Conservation (phyloP, 805 yeast species). For the Candida mattraensis region DNA sequence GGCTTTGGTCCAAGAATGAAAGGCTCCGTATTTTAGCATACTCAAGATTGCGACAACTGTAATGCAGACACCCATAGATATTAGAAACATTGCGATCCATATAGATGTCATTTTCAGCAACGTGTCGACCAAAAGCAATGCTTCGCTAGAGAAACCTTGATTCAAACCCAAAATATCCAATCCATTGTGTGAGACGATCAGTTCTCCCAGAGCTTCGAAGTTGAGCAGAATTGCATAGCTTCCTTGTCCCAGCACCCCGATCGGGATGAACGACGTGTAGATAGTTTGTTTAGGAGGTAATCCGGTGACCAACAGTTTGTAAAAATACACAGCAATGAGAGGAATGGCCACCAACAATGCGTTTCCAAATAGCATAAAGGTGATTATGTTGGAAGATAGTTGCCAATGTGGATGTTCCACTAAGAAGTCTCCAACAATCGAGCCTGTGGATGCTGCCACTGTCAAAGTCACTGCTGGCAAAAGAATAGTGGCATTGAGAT, state of each 20-base stretch:
- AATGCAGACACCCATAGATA: conserved; percentile 36
- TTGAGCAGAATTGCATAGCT: conserved; percentile 56
- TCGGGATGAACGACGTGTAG: conserved; percentile 71
- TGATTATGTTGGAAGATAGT: conserved; percentile 51
- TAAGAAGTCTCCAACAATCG: conserved; percentile 45
- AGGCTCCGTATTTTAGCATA: conserved; percentile 34
- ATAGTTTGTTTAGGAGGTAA: conserved; percentile 54
- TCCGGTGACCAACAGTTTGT: conserved; percentile 57
- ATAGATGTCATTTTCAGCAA: conserved; percentile 18
- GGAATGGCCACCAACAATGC: conserved; percentile 63
- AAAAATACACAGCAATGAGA: conserved; percentile 54
- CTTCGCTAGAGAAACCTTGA: conserved; percentile 5
- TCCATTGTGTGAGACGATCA: conserved; percentile 15
- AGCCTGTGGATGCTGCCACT: conserved; percentile 74
- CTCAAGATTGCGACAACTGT: conserved; percentile 43
- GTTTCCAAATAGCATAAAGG: conserved; percentile 65
- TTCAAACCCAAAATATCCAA: conserved; percentile 13
- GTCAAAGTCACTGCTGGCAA: conserved; percentile 80
- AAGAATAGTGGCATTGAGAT: conserved; percentile 57
- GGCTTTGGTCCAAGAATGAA: conserved; percentile 43
- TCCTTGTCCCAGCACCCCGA: conserved; percentile 88
- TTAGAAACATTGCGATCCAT: conserved; percentile 27
- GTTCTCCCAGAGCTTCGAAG: conserved; percentile 18
- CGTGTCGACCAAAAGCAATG: conserved; percentile 6
- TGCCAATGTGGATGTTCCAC: conserved; percentile 32